These are phyloP conservation scores for Eutrema japonicum DNA, from an alignment of 345 rosid genomes.

Conservation along the genomic window DNA sequence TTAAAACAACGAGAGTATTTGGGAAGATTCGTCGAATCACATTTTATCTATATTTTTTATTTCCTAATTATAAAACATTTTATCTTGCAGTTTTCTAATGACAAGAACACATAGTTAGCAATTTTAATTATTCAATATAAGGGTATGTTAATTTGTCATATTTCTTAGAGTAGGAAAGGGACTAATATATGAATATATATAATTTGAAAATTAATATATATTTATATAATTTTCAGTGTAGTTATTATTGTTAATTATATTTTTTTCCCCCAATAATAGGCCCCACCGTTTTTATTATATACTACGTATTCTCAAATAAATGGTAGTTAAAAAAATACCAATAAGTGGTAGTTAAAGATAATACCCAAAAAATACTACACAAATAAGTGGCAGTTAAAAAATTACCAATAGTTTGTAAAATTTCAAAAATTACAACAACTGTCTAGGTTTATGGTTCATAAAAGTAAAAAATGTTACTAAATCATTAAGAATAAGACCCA, in stretches of 20 bases:
- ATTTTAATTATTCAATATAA: background rate
- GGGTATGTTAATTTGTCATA: background rate
- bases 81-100: conserved; percentile 13
- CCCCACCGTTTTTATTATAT: background rate
- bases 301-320: too few species aligned
- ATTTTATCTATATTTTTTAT: background rate
- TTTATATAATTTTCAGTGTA: background rate
- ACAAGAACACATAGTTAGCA: background rate
- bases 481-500: background rate
- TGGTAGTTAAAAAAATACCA: too few species aligned
- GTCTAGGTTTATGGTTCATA: background rate
- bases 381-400: too few species aligned
- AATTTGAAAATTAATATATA: background rate
- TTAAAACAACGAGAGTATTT: background rate
- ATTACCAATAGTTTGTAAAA: background rate
- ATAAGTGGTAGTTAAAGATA: too few species aligned
- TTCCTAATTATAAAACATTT: background rate
- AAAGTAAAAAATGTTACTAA: background rate
- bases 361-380: too few species aligned
- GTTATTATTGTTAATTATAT: background rate
- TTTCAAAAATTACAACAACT: background rate
- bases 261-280: too few species aligned
- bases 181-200: background rate
- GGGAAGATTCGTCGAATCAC: conserved; percentile 18
- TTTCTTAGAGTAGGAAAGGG: conserved; percentile 11